phyloP scores from a whole-genome alignment of 805 yeast genomes.

The Ogataea nitratoaversa region DNA sequence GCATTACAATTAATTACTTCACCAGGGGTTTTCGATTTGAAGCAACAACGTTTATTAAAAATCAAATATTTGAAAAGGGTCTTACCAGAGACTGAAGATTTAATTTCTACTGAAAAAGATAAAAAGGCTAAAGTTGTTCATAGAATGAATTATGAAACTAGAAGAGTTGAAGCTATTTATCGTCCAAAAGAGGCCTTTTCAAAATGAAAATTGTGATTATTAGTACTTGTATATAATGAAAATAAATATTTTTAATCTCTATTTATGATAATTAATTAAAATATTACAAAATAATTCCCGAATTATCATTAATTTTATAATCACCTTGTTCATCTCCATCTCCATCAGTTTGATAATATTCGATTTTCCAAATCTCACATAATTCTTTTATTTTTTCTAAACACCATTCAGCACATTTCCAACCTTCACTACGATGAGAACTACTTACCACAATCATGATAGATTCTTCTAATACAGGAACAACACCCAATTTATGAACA shows the following conservation, averaged over 20 bases:
- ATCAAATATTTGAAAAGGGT: constrained; percentile 52
- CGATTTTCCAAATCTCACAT: constrained; percentile 51
- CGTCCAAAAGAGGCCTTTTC: constrained; percentile 47
- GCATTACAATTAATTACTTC: constrained; percentile 42
- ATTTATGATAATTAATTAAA: too few relatives aligned
- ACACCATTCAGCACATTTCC: constrained; percentile 41
- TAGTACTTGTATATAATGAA: constrained; percentile 10
- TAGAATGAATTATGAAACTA: constrained; percentile 57
- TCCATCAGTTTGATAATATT: constrained; percentile 35
- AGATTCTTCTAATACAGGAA: constrained; percentile 45
- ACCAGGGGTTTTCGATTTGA: constrained; percentile 33
- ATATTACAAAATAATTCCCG: constrained; percentile 12
- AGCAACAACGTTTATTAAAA: constrained; percentile 37
- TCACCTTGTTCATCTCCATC: constrained; percentile 36
- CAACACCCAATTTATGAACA: constrained; percentile 43
- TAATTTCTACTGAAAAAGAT: constrained; percentile 31
- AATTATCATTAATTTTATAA: constrained; percentile 43
- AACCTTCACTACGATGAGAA: constrained; percentile 44
- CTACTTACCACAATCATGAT: constrained; percentile 40
- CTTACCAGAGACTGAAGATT: constrained; percentile 44
- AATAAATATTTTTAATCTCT: too few relatives aligned
- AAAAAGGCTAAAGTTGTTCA: constrained; percentile 48
- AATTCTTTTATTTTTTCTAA: constrained; percentile 40
- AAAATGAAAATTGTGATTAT: too few relatives aligned
- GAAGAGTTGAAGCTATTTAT: constrained; percentile 48